Evolutionary conservation across 2,329 filamentous ascomycete species (phyloP).

Genomic region (Chaetothyriales sp.): DNA sequence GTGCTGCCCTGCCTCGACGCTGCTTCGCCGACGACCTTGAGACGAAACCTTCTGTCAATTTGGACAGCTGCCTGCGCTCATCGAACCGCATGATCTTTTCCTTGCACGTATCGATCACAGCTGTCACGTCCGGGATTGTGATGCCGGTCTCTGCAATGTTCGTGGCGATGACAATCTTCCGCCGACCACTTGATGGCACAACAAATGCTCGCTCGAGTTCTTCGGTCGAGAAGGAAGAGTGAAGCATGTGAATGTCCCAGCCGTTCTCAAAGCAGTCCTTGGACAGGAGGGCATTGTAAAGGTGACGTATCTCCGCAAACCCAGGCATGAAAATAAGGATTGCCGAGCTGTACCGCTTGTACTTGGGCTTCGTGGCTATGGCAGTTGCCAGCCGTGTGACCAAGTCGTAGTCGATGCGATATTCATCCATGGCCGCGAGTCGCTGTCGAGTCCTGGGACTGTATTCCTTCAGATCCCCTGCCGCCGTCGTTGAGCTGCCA

Average conservation of each 20-base stretch:
- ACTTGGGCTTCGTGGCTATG: conserved; percentile 56
- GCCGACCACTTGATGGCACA: conserved; percentile 62
- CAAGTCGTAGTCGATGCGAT: conserved; percentile 78
- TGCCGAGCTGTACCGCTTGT: conserved; percentile 67
- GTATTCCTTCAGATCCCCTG: conserved; percentile 42
- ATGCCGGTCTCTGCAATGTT: conserved; percentile 99
- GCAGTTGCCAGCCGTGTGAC: conserved; percentile 64
- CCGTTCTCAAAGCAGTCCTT: conserved; percentile 60
- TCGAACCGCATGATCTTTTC: conserved; percentile 69
- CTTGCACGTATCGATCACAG: conserved; percentile 91
- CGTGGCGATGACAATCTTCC: conserved; percentile 91
- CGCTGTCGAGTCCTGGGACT: conserved; percentile 62
- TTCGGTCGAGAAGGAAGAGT: conserved; percentile 89
- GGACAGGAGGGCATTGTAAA: conserved; percentile 73
- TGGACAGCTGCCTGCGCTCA: conserved; percentile 78
- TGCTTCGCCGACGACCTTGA: conserved; percentile 93
- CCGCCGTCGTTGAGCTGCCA: conserved; percentile 4
- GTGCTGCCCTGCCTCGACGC: conserved; percentile 78
- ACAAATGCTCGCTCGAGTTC: conserved; percentile 91
- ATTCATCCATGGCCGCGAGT: conserved; percentile 70
- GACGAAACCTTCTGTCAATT: conserved; percentile 87
- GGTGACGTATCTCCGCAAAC: conserved; percentile 76
- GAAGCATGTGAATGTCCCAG: conserved; percentile 81
- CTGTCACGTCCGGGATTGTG: conserved; percentile 94
- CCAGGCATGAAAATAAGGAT: conserved; percentile 91